phyloP scores from a whole-genome alignment of 2,329 filamentous ascomycete genomes.

The Aspergillus calidoustus region DNA sequence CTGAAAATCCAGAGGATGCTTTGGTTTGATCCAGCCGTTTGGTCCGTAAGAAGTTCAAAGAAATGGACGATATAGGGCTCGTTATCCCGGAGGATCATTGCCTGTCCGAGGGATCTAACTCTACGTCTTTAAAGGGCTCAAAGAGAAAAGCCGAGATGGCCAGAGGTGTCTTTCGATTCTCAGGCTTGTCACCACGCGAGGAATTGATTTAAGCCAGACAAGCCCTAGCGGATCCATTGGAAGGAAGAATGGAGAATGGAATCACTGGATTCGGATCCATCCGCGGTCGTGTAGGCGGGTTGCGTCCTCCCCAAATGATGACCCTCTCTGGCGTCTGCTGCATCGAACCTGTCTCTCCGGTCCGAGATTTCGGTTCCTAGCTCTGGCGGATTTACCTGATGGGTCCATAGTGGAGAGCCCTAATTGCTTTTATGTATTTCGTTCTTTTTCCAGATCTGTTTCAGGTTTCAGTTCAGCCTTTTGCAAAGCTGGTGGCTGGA shows the following conservation, averaged over 20 bases:
- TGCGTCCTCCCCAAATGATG: slow-evolving; percentile 28
- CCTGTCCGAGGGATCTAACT: slow-evolving; percentile 22
- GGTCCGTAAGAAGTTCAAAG: slow-evolving; percentile 5
- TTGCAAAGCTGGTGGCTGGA: slow-evolving; percentile 17
- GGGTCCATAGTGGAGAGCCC: slow-evolving; percentile 26
- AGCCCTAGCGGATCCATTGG: slow-evolving; percentile 25
- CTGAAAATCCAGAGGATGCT: slow-evolving; percentile 15
- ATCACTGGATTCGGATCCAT: slow-evolving; percentile 37
- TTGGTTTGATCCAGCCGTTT: not conserved
- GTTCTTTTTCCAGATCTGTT: slow-evolving; percentile 23
- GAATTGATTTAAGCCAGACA: slow-evolving; percentile 20
- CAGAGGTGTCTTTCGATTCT: not conserved
- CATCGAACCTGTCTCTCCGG: slow-evolving; percentile 28
- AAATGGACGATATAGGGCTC: slow-evolving; percentile 3
- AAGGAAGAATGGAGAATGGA: slow-evolving; percentile 19
- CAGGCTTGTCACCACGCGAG: slow-evolving; percentile 24
- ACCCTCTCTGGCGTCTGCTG: slow-evolving; percentile 26
- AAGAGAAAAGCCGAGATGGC: slow-evolving; percentile 1
- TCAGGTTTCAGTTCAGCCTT: not conserved
- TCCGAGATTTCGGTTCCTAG: slow-evolving; percentile 39
- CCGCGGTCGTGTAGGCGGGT: slow-evolving; percentile 36
- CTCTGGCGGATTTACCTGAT: slow-evolving; percentile 23
- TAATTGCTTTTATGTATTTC: slow-evolving; percentile 18
- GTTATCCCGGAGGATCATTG: slow-evolving; percentile 15
- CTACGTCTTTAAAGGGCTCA: slow-evolving; percentile 1